Conservation (phyloP, 306 rosid genomes). For the Trifolium pratense region DNA sequence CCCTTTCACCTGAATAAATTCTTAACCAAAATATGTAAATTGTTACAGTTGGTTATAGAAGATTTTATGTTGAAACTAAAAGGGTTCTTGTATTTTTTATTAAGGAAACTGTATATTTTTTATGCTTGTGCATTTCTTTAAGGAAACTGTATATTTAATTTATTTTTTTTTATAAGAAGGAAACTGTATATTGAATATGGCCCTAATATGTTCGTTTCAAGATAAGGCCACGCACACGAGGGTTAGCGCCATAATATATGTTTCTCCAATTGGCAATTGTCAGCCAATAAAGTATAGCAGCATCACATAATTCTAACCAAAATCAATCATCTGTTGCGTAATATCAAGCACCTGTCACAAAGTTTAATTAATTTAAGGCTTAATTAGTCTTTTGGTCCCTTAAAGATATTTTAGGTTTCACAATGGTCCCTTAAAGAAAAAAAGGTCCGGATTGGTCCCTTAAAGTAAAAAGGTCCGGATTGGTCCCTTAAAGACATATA, state of each 20-base stretch:
- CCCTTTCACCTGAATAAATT: conserved; percentile 53
- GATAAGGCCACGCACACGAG: conserved; percentile 63
- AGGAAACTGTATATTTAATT: too few species aligned
- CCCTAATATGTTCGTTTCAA: conserved; percentile 40
- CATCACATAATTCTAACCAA: background rate
- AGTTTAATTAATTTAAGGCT: too few species aligned
- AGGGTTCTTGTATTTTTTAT: conserved; percentile 5
- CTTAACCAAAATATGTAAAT: background rate
- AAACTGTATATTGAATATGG: conserved; percentile 18
- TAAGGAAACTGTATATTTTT: too few species aligned
- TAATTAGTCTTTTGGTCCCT: too few species aligned
- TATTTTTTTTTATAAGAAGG: too few species aligned
- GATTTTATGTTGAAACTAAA: conserved; percentile 26
- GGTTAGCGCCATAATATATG: conserved; percentile 39
- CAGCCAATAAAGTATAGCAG: background rate
- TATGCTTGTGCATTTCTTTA: too few species aligned
- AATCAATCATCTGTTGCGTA: background rate
- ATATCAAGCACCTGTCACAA: background rate
- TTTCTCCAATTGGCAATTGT: conserved; percentile 33
- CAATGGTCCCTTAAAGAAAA: too few species aligned
- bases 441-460: too few species aligned
- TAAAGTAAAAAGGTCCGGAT: too few species aligned
- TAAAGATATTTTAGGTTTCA: too few species aligned
- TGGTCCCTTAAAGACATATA: too few species aligned
- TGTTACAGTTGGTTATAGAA: conserved; percentile 13